Percentiles rank a stretch among this genome's conserved stretches.
These are phyloP conservation scores for Acer campestre DNA, from an alignment of 345 rosid species.

Conservation along the genomic window DNA sequence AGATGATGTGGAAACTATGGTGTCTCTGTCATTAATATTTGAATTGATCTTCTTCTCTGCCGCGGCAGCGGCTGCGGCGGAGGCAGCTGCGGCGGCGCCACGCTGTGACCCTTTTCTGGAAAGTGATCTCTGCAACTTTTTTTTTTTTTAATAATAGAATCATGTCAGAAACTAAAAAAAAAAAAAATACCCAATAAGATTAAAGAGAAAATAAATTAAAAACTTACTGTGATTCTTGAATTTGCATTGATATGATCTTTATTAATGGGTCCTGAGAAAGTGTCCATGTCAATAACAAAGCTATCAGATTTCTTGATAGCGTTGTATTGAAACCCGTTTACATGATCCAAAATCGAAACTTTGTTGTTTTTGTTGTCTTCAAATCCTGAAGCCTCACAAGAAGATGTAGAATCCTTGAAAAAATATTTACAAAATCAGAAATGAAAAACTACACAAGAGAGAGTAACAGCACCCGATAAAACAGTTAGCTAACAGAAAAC, in stretches of 20 bases:
- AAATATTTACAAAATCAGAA: not conserved
- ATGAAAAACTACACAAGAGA: not conserved
- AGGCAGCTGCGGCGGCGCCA: conserved; percentile 32
- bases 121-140: conserved; percentile 70
- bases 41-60: conserved; percentile 43
- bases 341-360: conserved; percentile 45
- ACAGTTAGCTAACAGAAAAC: conserved; percentile 15
- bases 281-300: conserved; percentile 75
- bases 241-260: conserved; percentile 45
- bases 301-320: conserved; percentile 49
- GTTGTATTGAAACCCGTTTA: conserved; percentile 49
- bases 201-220: not conserved
- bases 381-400: not conserved
- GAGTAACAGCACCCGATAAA: conserved; percentile 22
- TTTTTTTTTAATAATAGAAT: conserved; percentile 9
- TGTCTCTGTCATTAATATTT: conserved; percentile 49
- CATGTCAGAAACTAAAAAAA: not conserved
- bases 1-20: conserved; percentile 45
- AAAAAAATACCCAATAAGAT: not conserved
- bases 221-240: conserved; percentile 55
- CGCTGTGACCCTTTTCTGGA: conserved; percentile 76
- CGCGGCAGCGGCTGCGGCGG: not conserved
- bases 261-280: conserved; percentile 37
- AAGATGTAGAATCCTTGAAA: conserved; percentile 9
- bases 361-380: conserved; percentile 35